phyloP scores from a whole-genome alignment of 2,329 filamentous ascomycete species.

The Hortaea sp. region DNA sequence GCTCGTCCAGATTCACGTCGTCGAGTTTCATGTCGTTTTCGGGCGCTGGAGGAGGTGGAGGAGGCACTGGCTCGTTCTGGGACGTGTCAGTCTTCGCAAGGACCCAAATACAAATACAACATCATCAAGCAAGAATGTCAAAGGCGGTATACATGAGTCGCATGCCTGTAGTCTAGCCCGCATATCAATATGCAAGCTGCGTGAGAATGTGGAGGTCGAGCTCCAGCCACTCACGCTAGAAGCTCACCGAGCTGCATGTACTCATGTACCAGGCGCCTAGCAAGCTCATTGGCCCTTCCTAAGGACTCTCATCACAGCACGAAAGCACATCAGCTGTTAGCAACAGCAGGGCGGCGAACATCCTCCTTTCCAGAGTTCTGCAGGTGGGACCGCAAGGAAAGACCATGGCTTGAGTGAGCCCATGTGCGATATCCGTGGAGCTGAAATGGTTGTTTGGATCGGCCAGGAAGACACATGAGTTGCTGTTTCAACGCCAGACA shows the following conservation, averaged over 20 bases:
- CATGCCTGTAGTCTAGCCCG: constrained; percentile 1
- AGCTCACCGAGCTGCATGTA: constrained; percentile 1
- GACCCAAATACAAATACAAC: neutral
- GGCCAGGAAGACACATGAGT: no score
- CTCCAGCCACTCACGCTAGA: constrained; percentile 13
- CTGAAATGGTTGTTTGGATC: no score
- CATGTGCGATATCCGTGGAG: no score
- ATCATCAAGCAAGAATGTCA: neutral
- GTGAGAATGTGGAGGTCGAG: constrained; percentile 24
- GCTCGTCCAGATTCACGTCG: constrained; percentile 36
- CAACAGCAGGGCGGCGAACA: neutral
- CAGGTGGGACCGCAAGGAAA: no score
- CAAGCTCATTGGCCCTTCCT: neutral
- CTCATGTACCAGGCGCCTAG: constrained; percentile 3
- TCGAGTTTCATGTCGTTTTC: constrained; percentile 34
- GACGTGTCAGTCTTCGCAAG: neutral
- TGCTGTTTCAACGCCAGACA: no score
- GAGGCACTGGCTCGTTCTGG: constrained; percentile 16
- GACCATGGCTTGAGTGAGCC: no score
- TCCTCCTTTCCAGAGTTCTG: no score
- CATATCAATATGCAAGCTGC: constrained; percentile 17
- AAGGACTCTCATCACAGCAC: no score
- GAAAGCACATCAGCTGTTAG: neutral
- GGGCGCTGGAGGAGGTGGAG: constrained; percentile 7
- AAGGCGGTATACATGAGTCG: constrained; percentile 5